Evolutionary conservation across 805 yeast genomes (phyloP), one percentile per base, ranked within the genome.

Genomic region (Kodamaea fukazawae): DNA sequence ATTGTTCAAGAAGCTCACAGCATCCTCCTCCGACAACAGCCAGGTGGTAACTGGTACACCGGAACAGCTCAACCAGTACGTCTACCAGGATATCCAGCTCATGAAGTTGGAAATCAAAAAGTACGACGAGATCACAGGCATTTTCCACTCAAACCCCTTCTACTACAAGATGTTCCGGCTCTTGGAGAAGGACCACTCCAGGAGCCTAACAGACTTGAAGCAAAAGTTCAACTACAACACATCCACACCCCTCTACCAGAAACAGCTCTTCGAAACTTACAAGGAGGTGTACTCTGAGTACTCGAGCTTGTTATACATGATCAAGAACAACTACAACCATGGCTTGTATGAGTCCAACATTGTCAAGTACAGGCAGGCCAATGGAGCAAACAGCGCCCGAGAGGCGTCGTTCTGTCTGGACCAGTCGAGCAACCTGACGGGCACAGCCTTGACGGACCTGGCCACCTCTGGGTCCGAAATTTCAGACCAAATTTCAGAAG

Each of bases 301-400:
- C 31, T 47, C 46, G 13, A 49, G 53, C 28, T 47, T 58, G 13
- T 34, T 54, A 5, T 50, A 46, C 7, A 44, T 57, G 25, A 31
- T 58, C 29, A 44, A 51, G 30, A 54, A 57, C 40, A 57, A 51
- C 41, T 51, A 59, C 40, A 53, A 51, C 34, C 56, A 56, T 23
- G 54, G 54, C 7, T 36, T 58, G n/a, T 49, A 49, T 36, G 50
- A 54, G 12, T 25, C 25, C 18, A 42, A 45, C 13, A 37, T 45
- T 3, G 26, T 46, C 2, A 39, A 47, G n/a, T 33, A 47, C 22
- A 38, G 48, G 22, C 13, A 41, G 26, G 7, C 12, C 18, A 20
- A n/a, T 27, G 14, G n/a, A n/a, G n/a, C n/a, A n/a, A n/a, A n/a
- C n/a, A n/a, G n/a, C n/a, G n/a, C n/a, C n/a, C n/a, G n/a, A n/a